Conservation (phyloP, 441 rosid species). For the Gossypium lobatum region DNA sequence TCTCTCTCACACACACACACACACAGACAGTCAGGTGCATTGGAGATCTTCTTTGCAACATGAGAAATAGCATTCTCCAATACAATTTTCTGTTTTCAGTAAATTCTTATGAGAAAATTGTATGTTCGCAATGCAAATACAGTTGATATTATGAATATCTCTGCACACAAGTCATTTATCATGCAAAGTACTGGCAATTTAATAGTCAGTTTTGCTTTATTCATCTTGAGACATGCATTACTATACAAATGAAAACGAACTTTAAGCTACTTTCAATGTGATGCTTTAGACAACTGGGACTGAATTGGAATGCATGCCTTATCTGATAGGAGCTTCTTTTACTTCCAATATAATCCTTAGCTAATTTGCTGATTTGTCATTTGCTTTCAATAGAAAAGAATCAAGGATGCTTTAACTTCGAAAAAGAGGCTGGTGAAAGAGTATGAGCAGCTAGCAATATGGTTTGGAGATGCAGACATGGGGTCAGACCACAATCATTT, state of each 20-base stretch:
- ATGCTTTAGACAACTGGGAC: neutral
- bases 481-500: conserved; percentile 21
- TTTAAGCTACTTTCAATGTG: neutral
- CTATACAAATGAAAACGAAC: neutral
- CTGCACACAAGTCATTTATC: neutral
- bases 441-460: conserved; percentile 64
- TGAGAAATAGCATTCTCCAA: neutral
- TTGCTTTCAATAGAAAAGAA: conserved; percentile 39
- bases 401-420: conserved; percentile 54
- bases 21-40: neutral
- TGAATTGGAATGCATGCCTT: neutral
- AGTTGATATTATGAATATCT: neutral
- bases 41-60: neutral
- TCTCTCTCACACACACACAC: neutral
- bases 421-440: conserved; percentile 56
- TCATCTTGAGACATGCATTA: neutral
- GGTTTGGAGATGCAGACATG: conserved; percentile 56
- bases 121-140: neutral
- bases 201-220: neutral
- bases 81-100: neutral
- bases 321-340: neutral
- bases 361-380: neutral
- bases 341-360: neutral
- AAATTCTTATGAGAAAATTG: neutral
- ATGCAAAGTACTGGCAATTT: neutral